Conservation (phyloP, 768 basidiomycete genomes). For the Galerina marginata region DNA sequence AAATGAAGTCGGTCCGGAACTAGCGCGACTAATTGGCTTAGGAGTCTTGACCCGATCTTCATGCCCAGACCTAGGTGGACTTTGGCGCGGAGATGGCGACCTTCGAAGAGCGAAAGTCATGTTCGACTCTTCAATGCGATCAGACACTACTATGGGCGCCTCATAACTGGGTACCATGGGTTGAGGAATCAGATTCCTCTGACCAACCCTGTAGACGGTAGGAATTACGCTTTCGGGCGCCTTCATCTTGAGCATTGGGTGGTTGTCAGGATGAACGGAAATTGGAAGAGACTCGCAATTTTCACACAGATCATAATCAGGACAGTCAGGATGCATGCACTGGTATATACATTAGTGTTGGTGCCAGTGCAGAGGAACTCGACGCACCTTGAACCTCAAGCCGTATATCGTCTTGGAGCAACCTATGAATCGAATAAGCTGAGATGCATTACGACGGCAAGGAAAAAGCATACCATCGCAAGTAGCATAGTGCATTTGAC, state of each 20-base stretch:
- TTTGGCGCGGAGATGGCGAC: background rate
- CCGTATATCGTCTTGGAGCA: constrained; percentile 64
- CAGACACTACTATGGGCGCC: too few species aligned
- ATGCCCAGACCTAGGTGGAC: background rate
- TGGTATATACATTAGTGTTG: constrained; percentile 28
- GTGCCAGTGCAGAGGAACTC: constrained; percentile 3
- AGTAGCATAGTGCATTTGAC: constrained; percentile 53
- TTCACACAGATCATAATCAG: constrained; percentile 82
- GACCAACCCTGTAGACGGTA: constrained; percentile 36
- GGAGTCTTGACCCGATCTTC: constrained; percentile 20
- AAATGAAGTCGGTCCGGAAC: background rate
- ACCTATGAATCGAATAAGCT: constrained; percentile 23
- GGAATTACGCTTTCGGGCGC: constrained; percentile 49
- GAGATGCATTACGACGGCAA: background rate
- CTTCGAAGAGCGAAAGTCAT: background rate
- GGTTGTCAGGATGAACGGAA: constrained; percentile 69
- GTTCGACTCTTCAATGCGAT: too few species aligned
- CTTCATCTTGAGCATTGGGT: constrained; percentile 80
- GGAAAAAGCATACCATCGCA: constrained; percentile 55
- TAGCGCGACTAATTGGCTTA: background rate
- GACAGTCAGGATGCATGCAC: constrained; percentile 82
- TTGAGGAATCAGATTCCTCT: constrained; percentile 28
- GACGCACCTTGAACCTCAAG: constrained; percentile 71
- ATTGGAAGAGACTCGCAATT: constrained; percentile 83
- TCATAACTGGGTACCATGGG: too few species aligned